These are phyloP conservation scores for Calonectria pteridis DNA, from an alignment of 2,329 filamentous ascomycete genomes.

Conservation along the genomic window DNA sequence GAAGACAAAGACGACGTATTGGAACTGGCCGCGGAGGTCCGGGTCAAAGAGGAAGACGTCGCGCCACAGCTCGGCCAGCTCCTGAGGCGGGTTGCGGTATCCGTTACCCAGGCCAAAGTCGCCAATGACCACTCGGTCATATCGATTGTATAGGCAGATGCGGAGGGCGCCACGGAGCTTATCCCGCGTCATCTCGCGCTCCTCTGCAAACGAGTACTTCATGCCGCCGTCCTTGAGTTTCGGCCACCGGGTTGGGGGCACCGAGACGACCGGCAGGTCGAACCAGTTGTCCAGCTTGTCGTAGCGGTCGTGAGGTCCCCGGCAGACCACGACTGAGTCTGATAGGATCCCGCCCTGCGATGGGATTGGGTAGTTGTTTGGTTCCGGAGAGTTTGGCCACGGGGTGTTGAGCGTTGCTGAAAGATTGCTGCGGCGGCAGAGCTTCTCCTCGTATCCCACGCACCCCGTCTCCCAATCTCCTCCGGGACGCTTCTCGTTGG, in stretches of 20 bases:
- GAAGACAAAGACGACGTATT: conserved; percentile 74
- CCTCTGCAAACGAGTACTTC: conserved; percentile 78
- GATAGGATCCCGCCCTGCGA: conserved; percentile 78
- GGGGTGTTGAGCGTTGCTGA: conserved; percentile 76
- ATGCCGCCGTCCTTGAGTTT: conserved; percentile 77
- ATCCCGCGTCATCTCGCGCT: conserved; percentile 78
- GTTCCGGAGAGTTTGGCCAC: conserved; percentile 59
- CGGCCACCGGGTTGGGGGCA: conserved; percentile 78
- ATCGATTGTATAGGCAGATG: conserved; percentile 73
- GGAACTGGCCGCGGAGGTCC: conserved; percentile 72
- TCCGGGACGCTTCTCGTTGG: conserved; percentile 81
- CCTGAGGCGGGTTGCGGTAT: conserved; percentile 73
- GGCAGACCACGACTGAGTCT: conserved; percentile 78
- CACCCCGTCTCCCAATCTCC: conserved; percentile 82
- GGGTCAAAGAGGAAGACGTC: conserved; percentile 73
- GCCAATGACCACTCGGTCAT: conserved; percentile 70
- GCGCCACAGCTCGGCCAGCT: conserved; percentile 75
- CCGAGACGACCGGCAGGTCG: conserved; percentile 78
- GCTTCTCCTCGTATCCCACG: conserved; percentile 69
- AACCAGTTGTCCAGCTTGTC: conserved; percentile 67
- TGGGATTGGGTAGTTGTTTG: conserved; percentile 78
- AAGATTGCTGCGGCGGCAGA: conserved; percentile 81
- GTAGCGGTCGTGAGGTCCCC: conserved; percentile 76
- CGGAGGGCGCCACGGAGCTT: conserved; percentile 79
- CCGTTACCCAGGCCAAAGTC: conserved; percentile 75